Conservation (phyloP, 78 protist species). For the Chrysochromulina tobinii region DNA sequence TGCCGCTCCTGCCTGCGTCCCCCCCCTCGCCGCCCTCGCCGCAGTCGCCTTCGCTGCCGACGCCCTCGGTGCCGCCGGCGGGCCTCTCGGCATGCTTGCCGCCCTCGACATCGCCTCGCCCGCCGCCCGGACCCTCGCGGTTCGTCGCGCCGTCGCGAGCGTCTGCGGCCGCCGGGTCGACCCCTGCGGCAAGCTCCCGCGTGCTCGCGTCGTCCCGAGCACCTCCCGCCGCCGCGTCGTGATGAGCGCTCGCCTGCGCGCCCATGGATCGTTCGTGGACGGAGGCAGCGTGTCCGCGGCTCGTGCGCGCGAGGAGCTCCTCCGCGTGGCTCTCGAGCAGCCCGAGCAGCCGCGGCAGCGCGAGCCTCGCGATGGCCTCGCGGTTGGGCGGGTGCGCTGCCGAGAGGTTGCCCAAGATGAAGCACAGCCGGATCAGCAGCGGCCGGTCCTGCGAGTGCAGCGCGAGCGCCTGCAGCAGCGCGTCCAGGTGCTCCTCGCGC, state of each 20-base stretch:
- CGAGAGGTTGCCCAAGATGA: slow-evolving; percentile 32
- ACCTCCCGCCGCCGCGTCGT: too few relatives aligned
- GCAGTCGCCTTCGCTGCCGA: too few relatives aligned
- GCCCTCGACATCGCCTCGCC: neutral
- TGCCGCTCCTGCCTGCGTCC: neutral
- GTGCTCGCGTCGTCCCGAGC: too few relatives aligned
- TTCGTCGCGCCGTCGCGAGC: too few relatives aligned
- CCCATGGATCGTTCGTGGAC: too few relatives aligned
- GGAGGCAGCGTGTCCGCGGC: too few relatives aligned
- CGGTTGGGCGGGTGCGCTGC: neutral
- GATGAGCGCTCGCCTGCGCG: too few relatives aligned
- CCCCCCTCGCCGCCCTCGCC: too few relatives aligned
- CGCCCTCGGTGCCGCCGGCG: neutral
- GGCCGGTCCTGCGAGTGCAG: neutral
- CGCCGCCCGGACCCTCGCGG: too few relatives aligned
- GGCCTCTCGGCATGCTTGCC: neutral
- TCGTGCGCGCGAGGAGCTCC: too few relatives aligned
- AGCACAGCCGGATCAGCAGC: slow-evolving; percentile 1
- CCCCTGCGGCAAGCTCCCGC: too few relatives aligned
- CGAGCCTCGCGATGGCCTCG: neutral
- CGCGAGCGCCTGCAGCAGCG: neutral
- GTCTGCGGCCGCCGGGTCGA: too few relatives aligned
- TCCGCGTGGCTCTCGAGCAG: neutral
- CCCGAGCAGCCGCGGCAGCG: neutral
- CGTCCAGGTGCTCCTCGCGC: neutral